phyloP scores from a whole-genome alignment of 2,329 filamentous ascomycete genomes.

The Davidsoniella australis region DNA sequence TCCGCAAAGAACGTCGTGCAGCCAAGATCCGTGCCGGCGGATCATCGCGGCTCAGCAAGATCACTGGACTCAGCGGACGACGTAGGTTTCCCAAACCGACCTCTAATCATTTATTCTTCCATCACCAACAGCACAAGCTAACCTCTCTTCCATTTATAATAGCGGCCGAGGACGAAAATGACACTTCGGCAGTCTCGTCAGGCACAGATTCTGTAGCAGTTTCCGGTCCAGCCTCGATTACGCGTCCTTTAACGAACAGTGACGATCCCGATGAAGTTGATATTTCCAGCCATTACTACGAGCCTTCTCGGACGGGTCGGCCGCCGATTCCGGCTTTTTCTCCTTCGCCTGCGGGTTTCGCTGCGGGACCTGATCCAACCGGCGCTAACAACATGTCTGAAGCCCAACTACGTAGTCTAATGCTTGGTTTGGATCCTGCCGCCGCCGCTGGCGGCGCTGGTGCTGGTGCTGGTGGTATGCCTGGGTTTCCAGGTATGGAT shows the following conservation, averaged over 20 bases:
- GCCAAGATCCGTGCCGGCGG: constrained; percentile 63
- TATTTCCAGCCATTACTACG: constrained; percentile 58
- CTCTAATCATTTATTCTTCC: neutral
- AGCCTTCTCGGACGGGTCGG: constrained; percentile 23
- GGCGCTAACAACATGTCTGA: constrained; percentile 26
- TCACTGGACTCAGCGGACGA: constrained; percentile 34
- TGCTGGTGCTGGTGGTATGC: constrained; percentile 3
- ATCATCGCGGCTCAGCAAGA: constrained; percentile 52
- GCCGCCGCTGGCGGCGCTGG: constrained; percentile 15
- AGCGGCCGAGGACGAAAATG: neutral
- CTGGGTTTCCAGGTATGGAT: constrained; percentile 15
- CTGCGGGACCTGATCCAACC: constrained; percentile 17
- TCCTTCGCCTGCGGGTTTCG: constrained; percentile 19
- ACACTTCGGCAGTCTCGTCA: neutral
- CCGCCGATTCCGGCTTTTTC: constrained; percentile 17
- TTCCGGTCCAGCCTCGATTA: constrained; percentile 6
- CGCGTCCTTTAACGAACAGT: constrained; percentile 17
- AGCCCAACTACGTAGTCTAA: constrained; percentile 46
- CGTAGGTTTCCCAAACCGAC: neutral
- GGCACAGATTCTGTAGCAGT: neutral
- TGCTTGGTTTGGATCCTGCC: constrained; percentile 36
- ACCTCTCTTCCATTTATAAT: no score
- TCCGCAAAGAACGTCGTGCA: constrained; percentile 63
- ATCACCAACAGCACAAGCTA: neutral
- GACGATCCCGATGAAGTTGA: constrained; percentile 62